phyloP scores from a whole-genome alignment of 495 filamentous ascomycete species.

The Aspergillus hancockii region DNA sequence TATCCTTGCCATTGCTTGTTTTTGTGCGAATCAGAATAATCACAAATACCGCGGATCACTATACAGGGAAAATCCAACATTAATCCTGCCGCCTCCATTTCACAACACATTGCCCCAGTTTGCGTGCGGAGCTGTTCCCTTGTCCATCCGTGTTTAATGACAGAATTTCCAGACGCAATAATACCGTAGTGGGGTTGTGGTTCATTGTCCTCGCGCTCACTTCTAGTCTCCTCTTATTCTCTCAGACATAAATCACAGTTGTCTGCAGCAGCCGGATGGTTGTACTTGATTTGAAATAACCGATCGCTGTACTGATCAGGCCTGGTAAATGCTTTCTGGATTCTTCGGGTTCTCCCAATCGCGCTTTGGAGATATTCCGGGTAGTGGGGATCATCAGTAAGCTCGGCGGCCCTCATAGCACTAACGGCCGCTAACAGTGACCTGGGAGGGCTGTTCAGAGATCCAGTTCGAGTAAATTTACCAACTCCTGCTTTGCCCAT shows the following conservation, averaged over 20 bases:
- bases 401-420: constrained; percentile 24
- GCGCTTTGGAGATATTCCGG: constrained; percentile 18
- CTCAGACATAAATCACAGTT: constrained; percentile 18
- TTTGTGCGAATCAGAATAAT: constrained; percentile 43
- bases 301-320: constrained; percentile 18
- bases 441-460: constrained; percentile 30
- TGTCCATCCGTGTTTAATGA: constrained; percentile 28
- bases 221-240: constrained; percentile 10
- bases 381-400: constrained; percentile 18
- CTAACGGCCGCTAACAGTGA: constrained; percentile 27
- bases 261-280: constrained; percentile 11
- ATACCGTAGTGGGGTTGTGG: constrained; percentile 36
- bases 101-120: constrained; percentile 26
- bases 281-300: constrained; percentile 25
- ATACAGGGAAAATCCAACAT: constrained; percentile 32
- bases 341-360: constrained; percentile 20
- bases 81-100: constrained; percentile 45
- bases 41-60: constrained; percentile 36
- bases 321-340: constrained; percentile 13
- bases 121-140: constrained; percentile 14
- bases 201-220: constrained; percentile 15
- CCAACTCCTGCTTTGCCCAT: background rate
- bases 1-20: constrained; percentile 36
- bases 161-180: constrained; percentile 42
- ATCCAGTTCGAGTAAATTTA: constrained; percentile 26